These are phyloP conservation scores for Chaetomidium leptoderma DNA, from an alignment of 495 filamentous ascomycete genomes.

Conservation along the genomic window DNA sequence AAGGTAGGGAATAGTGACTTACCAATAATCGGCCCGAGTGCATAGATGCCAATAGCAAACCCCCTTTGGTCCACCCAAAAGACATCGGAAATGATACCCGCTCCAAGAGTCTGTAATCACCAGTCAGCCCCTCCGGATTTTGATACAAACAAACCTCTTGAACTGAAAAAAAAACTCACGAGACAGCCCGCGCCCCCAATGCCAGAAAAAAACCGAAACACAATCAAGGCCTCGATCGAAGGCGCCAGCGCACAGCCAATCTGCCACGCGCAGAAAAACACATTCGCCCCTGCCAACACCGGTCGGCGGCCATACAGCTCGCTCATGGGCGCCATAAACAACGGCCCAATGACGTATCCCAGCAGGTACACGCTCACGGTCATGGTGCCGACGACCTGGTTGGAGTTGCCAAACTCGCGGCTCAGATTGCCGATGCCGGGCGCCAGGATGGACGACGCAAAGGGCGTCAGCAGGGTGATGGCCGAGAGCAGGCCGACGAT, in stretches of 20 bases:
- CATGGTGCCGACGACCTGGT: slow-evolving; percentile 33
- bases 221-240: slow-evolving; percentile 53
- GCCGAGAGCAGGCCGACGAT: slow-evolving; percentile 49
- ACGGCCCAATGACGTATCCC: slow-evolving; percentile 42
- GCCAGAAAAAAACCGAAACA: slow-evolving; percentile 63
- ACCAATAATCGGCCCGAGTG: slow-evolving; percentile 41
- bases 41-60: slow-evolving; percentile 53
- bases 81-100: slow-evolving; percentile 56
- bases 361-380: slow-evolving; percentile 45
- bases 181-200: slow-evolving; percentile 33
- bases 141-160: background rate
- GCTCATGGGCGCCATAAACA: slow-evolving; percentile 62
- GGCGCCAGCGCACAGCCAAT: slow-evolving; percentile 66
- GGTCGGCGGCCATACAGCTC: slow-evolving; percentile 69
- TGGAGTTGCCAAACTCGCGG: slow-evolving; percentile 47
- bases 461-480: slow-evolving; percentile 58
- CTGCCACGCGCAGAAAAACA: slow-evolving; percentile 65
- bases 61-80: slow-evolving; percentile 54
- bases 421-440: slow-evolving; percentile 54
- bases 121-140: background rate
- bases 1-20: slow-evolving; percentile 13
- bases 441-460: slow-evolving; percentile 63
- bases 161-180: slow-evolving; percentile 13
- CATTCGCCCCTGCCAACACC: slow-evolving; percentile 58
- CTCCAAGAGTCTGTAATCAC: slow-evolving; percentile 41